Evolutionary conservation across 208 protist species (phyloP), one percentile per base, ranked within the genome.

Genomic region (Crithidia mellificae): DNA sequence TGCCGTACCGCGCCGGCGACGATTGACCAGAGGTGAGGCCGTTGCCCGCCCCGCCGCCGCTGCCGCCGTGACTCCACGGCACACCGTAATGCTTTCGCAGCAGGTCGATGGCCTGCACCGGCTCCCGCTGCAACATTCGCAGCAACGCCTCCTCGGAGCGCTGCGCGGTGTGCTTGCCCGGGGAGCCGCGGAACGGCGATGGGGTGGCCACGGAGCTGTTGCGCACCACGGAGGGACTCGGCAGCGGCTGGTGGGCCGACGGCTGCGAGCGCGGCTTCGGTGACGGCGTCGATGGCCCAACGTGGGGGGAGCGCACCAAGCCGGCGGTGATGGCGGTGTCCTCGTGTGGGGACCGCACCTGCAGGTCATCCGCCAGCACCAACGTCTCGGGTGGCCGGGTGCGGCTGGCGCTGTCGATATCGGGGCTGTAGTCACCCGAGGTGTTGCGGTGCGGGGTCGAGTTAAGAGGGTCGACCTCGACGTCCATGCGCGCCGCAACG

Each of bases 71-170:
- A 9, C 51, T 53, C 39, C 49, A 73, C 11, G 76, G 51, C 7
- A 89, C 34, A 22, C 76, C 14, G 71, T 87, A 87, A 36, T 70
- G 67, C 46, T 74, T 63, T 47, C 78, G 78, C 29, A 93, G 74
- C 47, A 74, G 44, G 30, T 83, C 77, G 27, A 93, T 64, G 44
- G 87, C 82, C 52, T 68, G 68, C n/a, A 77, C 61, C 0, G 87
- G 73, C 32, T 89, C 78, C 9, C 78, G 68, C 46, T 56, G 38
- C 34, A 90, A 57, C 34, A 90, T 70, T 11, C 78, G 75, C 39
- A 75, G 25, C 38, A 85, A 81, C 43, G 61, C 75, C 58, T 81
- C 81, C 62, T 74, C 74, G 39, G 57, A 56, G 50, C 50, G 49
- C 65, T 73, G 58, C 1, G 17, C 0, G 4, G 22, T 12, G 34